phyloP scores from a whole-genome alignment of 2,329 filamentous ascomycete genomes.

The Colletotrichum cordylinicola region DNA sequence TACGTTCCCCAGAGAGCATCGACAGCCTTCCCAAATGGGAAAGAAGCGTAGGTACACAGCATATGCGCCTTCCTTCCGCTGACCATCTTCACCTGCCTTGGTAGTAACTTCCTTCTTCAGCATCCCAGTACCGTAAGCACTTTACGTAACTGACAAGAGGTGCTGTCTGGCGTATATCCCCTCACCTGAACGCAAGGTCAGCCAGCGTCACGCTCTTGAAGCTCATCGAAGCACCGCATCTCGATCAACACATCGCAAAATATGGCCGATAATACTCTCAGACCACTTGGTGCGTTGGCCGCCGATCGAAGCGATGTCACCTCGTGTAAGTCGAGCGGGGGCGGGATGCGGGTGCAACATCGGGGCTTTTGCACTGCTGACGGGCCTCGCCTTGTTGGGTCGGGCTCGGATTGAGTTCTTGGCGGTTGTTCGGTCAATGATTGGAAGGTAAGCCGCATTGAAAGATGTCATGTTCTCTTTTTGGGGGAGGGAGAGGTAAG shows the following conservation, averaged over 20 bases:
- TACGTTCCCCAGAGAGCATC: background rate
- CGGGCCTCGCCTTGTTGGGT: background rate
- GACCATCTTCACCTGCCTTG: background rate
- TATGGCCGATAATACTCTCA: background rate
- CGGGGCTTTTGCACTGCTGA: background rate
- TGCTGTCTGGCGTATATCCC: fast-evolving
- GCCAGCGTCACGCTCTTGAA: fast-evolving
- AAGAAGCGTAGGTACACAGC: background rate
- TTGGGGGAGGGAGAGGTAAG: background rate
- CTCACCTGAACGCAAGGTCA: background rate
- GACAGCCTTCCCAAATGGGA: fast-evolving
- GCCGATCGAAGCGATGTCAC: background rate
- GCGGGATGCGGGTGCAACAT: background rate
- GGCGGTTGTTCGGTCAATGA: background rate
- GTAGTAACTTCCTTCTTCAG: background rate
- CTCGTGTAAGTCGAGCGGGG: background rate
- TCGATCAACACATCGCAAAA: background rate
- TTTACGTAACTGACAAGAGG: background rate
- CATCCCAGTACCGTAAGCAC: background rate
- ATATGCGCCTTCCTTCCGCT: background rate
- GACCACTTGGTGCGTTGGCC: background rate
- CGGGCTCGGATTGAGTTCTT: background rate
- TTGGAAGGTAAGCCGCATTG: background rate
- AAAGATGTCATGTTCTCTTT: background rate
- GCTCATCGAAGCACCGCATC: background rate